Evolutionary conservation across 1,139 yeast genomes (phyloP).

Genomic region (Yamadazyma diddensiae): DNA sequence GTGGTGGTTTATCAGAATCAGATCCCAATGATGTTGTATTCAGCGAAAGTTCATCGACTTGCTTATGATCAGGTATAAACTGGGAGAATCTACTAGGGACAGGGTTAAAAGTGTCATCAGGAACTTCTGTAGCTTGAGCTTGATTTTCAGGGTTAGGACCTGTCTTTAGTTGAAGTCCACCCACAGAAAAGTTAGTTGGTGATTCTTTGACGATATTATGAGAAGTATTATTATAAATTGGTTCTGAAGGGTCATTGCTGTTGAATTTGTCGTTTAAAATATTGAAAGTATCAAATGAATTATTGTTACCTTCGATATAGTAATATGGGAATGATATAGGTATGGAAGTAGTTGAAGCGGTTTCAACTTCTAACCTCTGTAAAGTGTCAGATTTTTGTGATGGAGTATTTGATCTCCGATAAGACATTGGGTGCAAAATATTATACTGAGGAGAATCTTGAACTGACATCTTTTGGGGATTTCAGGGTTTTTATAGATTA

Average conservation of each 20-base stretch:
- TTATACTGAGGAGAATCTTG: constrained; percentile 9
- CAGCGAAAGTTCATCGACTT: constrained; percentile 25
- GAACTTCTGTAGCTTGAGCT: constrained; percentile 5
- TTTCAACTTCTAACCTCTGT: constrained; percentile 29
- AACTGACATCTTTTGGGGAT: constrained; percentile 1
- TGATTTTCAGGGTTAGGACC: constrained; percentile 5
- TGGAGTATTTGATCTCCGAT: constrained; percentile 6
- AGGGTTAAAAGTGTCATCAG: constrained; percentile 22
- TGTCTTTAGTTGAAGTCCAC: constrained; percentile 8
- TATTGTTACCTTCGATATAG: constrained; percentile 24
- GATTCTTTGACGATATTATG: constrained; percentile 4
- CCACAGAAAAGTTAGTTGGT: constrained; percentile 6
- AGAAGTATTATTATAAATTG: constrained; percentile 24
- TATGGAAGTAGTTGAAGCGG: constrained; percentile 29
- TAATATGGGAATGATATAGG: constrained; percentile 36
- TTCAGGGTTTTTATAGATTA: constrained; percentile 1
- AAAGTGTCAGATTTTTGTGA: constrained; percentile 15
- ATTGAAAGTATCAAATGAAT: constrained; percentile 33
- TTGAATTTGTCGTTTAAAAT: constrained; percentile 18
- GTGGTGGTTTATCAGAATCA: constrained; percentile 14
- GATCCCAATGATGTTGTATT: constrained; percentile 24
- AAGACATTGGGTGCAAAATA: constrained; percentile 9
- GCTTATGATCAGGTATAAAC: constrained; percentile 38
- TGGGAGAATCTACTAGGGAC: constrained; percentile 44
- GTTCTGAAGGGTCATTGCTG: constrained; percentile 11